Conservation (phyloP, 2,329 filamentous ascomycete genomes). For the Fusarium continuum region DNA sequence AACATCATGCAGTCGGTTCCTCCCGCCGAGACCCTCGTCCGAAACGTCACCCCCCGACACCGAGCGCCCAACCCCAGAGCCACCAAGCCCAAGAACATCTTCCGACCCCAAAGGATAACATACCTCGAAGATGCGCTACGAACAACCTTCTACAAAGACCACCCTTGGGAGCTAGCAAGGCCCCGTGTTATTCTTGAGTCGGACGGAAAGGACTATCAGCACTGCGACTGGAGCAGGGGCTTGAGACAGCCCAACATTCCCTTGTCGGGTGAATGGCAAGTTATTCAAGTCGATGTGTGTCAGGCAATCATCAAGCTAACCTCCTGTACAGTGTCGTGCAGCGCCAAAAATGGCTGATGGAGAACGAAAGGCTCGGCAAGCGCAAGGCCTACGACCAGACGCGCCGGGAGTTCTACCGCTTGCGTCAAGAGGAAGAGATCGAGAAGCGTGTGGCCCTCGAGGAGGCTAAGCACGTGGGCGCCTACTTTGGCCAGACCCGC, state of each 20-base stretch:
- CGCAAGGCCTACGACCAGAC: constrained; percentile 83
- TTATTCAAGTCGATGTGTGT: not conserved
- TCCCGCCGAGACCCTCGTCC: constrained; percentile 66
- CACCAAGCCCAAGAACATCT: constrained; percentile 74
- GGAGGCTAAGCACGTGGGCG: constrained; percentile 85
- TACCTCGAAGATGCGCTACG: constrained; percentile 89
- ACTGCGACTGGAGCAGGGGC: constrained; percentile 80
- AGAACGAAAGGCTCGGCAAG: constrained; percentile 68
- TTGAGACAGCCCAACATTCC: constrained; percentile 78
- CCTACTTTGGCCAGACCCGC: constrained; percentile 83
- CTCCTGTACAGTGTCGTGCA: constrained; percentile 78
- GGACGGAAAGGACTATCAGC: constrained; percentile 81
- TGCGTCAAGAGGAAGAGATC: constrained; percentile 84
- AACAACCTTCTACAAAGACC: constrained; percentile 85
- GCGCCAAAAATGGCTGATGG: constrained; percentile 86
- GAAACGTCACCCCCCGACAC: constrained; percentile 62
- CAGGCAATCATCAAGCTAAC: constrained; percentile 26
- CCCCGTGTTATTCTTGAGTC: constrained; percentile 86
- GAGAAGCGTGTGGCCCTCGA: constrained; percentile 84
- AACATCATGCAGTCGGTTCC: constrained; percentile 62
- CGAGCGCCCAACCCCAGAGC: constrained; percentile 52
- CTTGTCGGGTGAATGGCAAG: constrained; percentile 71
- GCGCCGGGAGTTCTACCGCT: constrained; percentile 87
- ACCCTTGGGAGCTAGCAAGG: constrained; percentile 95
- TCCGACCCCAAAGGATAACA: constrained; percentile 77